Evolutionary conservation across 2,329 filamentous ascomycete species (phyloP).

Genomic region (Phialophora tarda): DNA sequence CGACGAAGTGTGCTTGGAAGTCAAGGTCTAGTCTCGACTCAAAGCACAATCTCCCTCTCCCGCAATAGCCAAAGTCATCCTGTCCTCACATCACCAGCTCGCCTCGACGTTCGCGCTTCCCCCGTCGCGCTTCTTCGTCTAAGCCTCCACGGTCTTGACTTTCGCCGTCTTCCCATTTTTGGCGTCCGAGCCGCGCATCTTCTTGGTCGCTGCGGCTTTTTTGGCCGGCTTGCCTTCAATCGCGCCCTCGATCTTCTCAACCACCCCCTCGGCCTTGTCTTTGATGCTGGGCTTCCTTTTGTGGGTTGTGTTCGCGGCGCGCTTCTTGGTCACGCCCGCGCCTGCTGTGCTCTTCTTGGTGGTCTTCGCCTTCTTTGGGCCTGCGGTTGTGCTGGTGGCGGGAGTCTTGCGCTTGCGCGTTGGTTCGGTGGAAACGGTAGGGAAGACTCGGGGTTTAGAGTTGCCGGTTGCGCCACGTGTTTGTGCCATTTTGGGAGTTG

Average conservation of each 20-base stretch:
- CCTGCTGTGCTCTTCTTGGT: conserved; percentile 18
- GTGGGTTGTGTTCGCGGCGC: conserved; percentile 31
- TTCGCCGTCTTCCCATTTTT: conserved; percentile 14
- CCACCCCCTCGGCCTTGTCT: conserved; percentile 44
- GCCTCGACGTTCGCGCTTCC: background rate
- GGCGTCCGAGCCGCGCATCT: conserved; percentile 38
- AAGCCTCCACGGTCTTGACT: conserved; percentile 5
- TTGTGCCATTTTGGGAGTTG: conserved; percentile 39
- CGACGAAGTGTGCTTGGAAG: background rate
- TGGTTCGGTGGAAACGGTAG: conserved; percentile 35
- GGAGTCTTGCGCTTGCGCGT: conserved; percentile 37
- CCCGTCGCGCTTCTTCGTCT: background rate
- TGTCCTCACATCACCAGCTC: background rate
- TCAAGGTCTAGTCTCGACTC: background rate
- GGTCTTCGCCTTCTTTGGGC: conserved; percentile 32
- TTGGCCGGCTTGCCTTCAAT: conserved; percentile 47
- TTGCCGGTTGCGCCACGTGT: conserved; percentile 42
- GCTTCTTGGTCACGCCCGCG: conserved; percentile 35
- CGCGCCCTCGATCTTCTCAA: conserved; percentile 39
- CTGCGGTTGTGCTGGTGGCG: conserved; percentile 16
- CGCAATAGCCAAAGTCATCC: background rate
- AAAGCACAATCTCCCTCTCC: background rate
- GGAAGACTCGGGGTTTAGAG: conserved; percentile 40
- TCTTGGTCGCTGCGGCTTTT: conserved; percentile 49
- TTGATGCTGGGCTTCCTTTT: conserved; percentile 42